Base-by-base conservation (phyloP, 2,329 filamentous ascomycete genomes). In the Sporothrix variecibatus region DNA sequence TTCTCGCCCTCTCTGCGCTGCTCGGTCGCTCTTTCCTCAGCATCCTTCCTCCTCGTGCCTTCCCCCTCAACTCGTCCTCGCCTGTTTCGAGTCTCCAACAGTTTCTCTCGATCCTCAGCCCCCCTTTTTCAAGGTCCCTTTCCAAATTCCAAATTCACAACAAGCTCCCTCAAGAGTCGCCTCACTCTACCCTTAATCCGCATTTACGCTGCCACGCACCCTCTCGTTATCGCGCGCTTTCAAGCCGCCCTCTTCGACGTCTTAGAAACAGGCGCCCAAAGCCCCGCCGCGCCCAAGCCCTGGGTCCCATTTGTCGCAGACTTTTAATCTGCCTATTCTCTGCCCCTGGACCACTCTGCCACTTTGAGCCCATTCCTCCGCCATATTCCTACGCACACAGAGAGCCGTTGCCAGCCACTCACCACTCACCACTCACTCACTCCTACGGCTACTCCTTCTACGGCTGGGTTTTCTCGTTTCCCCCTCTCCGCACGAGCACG, bases 311-410 rank as follows among this genome's bases (percentile, higher is more conserved):
- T 78, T 80, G 80, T 82, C 80, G 79, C 81, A 82, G 80, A 78
- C 78, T 75, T 75, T 75, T 77, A 80, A 80, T 79, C 78, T 79
- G 78, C 79, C 80, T 80, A 79, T 80, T 80, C 80, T 77, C 75
- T 62, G 43, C 28, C 71, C 75, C 76, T 77, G 77, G 75, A 6
- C 62, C 38, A 67, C 23, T 76, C 78, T 79, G 43, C 26, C 58
- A 46, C 12, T 49, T 15, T 49, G 43, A 49, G 43, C 43, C 43
- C 43, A 49, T 49, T 49, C 28, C 67, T 56, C 17, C 26, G 9
- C n/a, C n/a, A 4, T 28, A 65, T 38, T 49, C 31, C 15, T 60
- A 8, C 26, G 15, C 20, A 38, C 26, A 40, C 43, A 23, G 17
- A 38, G 46, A 31, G 40, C 12, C 23, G 26, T 15, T 31, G 20